Conservation (phyloP, 2,329 filamentous ascomycete genomes). For the Tolypocladium pustulatum region DNA sequence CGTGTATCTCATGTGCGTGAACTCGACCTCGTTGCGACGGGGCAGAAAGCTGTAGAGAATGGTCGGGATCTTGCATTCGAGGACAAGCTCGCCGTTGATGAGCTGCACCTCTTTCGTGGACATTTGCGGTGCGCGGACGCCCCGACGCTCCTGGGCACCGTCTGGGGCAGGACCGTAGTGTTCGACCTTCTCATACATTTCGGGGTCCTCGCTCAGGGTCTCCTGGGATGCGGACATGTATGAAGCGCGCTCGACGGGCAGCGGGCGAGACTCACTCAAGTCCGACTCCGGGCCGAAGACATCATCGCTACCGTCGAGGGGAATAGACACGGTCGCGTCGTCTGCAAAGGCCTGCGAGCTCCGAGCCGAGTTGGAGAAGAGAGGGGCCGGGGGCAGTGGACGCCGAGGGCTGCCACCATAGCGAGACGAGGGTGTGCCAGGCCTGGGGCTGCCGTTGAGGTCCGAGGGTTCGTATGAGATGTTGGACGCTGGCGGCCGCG, state of each 20-base stretch:
- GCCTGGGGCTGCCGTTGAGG: constrained; percentile 79
- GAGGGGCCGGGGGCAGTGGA: constrained; percentile 77
- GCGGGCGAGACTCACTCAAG: constrained; percentile 39
- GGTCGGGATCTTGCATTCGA: constrained; percentile 98
- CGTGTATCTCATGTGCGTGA: constrained; percentile 98
- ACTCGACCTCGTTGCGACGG: constrained; percentile 84
- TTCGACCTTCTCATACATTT: constrained; percentile 49
- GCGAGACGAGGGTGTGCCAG: constrained; percentile 79
- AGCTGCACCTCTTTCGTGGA: constrained; percentile 88
- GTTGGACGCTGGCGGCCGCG: constrained; percentile 59
- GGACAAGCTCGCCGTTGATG: constrained; percentile 93
- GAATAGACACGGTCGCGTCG: constrained; percentile 63
- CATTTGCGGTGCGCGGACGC: constrained; percentile 79
- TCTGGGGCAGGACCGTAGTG: constrained; percentile 83
- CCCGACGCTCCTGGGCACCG: constrained; percentile 77
- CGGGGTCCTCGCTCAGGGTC: constrained; percentile 38
- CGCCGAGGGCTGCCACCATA: constrained; percentile 83
- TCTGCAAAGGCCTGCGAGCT: constrained; percentile 46
- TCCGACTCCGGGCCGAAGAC: constrained; percentile 58
- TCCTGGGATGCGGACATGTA: constrained; percentile 44
- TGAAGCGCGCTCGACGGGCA: constrained; percentile 42
- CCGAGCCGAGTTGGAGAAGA: constrained; percentile 55
- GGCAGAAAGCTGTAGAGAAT: constrained; percentile 97
- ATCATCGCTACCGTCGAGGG: constrained; percentile 57
- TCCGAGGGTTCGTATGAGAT: constrained; percentile 77